Conservation (phyloP, 2,329 filamentous ascomycete species). For the Stachybotrys echinatus region DNA sequence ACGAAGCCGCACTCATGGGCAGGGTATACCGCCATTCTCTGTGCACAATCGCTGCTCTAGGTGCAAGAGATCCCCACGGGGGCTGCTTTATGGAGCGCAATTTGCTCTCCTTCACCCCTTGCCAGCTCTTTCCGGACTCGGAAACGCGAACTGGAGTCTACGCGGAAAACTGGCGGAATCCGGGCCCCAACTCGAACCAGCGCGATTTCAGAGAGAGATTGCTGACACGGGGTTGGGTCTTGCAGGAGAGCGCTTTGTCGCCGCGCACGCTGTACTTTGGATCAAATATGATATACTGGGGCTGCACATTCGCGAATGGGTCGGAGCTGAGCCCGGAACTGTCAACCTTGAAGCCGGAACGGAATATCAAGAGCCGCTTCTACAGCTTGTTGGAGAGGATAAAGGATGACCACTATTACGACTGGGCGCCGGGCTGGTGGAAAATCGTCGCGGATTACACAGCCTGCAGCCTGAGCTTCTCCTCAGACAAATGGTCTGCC, state of each 20-base stretch:
- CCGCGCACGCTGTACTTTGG: background rate
- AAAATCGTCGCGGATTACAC: background rate
- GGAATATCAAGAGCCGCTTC: background rate
- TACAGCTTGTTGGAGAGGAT: background rate
- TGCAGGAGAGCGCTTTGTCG: constrained; percentile 1
- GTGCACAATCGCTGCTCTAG: background rate
- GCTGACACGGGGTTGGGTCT: background rate
- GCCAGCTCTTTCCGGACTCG: background rate
- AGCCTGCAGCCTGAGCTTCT: background rate
- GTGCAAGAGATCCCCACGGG: background rate
- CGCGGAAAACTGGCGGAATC: background rate
- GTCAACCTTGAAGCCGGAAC: too few relatives aligned
- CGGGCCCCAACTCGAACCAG: background rate
- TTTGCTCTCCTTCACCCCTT: background rate
- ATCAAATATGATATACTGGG: background rate
- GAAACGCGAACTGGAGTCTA: background rate
- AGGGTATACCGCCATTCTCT: background rate
- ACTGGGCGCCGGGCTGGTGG: background rate
- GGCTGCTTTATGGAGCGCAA: background rate
- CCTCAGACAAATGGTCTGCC: background rate
- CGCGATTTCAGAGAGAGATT: background rate
- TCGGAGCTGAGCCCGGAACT: too few relatives aligned
- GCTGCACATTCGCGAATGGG: background rate
- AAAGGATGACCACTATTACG: background rate
- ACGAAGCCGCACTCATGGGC: background rate